These are phyloP conservation scores for Pseudogymnoascus sp. DNA, from an alignment of 2,329 filamentous ascomycete species.

Conservation along the genomic window DNA sequence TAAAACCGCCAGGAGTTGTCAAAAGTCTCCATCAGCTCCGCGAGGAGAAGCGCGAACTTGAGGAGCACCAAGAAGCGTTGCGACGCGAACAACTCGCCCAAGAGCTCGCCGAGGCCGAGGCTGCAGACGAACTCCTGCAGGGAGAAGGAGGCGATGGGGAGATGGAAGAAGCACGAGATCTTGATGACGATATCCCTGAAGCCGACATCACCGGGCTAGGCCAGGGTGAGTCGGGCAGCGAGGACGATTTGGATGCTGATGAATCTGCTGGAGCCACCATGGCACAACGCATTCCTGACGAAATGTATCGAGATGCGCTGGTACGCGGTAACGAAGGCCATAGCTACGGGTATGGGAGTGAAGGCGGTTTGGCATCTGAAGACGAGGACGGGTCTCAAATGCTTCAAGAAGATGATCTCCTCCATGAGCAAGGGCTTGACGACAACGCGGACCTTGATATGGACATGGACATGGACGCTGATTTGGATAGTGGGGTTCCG, in stretches of 20 bases:
- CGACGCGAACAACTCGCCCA: constrained; percentile 61
- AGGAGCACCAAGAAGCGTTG: constrained; percentile 72
- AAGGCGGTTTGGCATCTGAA: constrained; percentile 41
- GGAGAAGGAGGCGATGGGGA: constrained; percentile 38
- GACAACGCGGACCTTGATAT: constrained; percentile 25
- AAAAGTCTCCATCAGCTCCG: constrained; percentile 87
- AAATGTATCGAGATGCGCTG: constrained; percentile 52
- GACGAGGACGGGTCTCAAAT: constrained; percentile 50
- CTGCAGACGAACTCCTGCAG: constrained; percentile 31
- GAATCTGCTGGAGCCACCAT: constrained; percentile 23
- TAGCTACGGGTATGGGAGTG: constrained; percentile 37
- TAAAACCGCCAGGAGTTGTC: constrained; percentile 75
- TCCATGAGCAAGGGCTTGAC: constrained; percentile 27
- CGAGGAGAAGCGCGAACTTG: constrained; percentile 80
- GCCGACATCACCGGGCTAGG: constrained; percentile 34
- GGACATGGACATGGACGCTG: constrained; percentile 53
- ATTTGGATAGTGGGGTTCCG: constrained; percentile 64
- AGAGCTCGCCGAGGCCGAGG: constrained; percentile 60
- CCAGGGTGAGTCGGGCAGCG: constrained; percentile 35
- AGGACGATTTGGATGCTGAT: constrained; percentile 33
- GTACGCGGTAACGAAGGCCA: constrained; percentile 40
- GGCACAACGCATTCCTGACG: constrained; percentile 42
- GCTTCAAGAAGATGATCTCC: constrained; percentile 54
- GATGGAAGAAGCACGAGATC: constrained; percentile 46
- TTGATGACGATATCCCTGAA: constrained; percentile 68